phyloP scores from a whole-genome alignment of 768 basidiomycete genomes.

The Naganishia antarctica region DNA sequence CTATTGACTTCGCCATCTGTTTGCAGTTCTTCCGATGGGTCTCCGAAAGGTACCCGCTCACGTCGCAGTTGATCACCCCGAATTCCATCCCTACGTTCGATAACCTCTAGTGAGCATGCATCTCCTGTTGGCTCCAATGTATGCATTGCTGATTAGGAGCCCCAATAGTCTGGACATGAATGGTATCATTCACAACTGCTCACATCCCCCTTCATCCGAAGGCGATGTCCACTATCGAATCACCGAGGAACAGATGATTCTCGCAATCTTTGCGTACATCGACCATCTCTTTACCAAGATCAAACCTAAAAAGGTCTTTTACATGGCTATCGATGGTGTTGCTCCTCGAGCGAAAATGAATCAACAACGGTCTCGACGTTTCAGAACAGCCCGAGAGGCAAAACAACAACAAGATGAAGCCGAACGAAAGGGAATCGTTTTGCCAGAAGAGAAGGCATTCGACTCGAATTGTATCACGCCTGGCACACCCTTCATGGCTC shows the following conservation, averaged over 20 bases:
- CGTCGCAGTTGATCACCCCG: conserved; percentile 94
- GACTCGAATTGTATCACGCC: conserved; percentile 99
- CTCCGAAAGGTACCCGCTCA: conserved; percentile 97
- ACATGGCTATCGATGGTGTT: conserved; percentile 97
- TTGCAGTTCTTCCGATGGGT: conserved; percentile 91
- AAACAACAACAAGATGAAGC: conserved; percentile 83
- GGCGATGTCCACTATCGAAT: conserved; percentile 91
- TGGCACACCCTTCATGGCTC: conserved; percentile 95
- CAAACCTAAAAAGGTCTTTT: conserved; percentile 94
- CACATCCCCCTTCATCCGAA: conserved; percentile 81
- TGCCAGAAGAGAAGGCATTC: conserved; percentile 91
- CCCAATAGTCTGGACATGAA: conserved; percentile 17
- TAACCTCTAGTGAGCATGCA: conserved; percentile 43
- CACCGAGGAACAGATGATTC: conserved; percentile 94
- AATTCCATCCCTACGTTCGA: conserved; percentile 98
- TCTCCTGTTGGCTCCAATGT: conserved; percentile 22
- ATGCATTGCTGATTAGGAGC: background rate
- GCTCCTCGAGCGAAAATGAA: conserved; percentile 99
- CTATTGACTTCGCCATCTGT: background rate
- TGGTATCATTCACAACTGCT: conserved; percentile 62
- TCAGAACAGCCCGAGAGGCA: conserved; percentile 89
- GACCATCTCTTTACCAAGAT: conserved; percentile 95
- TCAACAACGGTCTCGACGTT: conserved; percentile 88
- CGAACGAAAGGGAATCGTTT: conserved; percentile 75
- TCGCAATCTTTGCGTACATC: conserved; percentile 93